These are phyloP conservation scores for Trichoderma sp. DNA, from an alignment of 2,329 filamentous ascomycete species.

Conservation along the genomic window DNA sequence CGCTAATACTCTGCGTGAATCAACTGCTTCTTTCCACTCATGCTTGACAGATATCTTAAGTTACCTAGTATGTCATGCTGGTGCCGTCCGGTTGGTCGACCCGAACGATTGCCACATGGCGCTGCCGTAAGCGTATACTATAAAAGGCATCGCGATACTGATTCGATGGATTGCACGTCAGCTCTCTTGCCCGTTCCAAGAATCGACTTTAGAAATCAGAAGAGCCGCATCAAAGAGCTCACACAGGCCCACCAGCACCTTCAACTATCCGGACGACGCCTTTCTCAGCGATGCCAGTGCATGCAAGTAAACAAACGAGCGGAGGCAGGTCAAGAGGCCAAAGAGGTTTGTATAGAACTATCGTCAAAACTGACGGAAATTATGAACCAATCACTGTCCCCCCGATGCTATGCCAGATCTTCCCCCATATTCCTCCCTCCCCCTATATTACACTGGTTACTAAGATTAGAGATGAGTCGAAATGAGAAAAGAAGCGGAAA, in stretches of 20 bases:
- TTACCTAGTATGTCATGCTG: not conserved
- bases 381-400: slow-evolving; percentile 10
- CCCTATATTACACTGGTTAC: slow-evolving; percentile 20
- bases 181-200: not conserved
- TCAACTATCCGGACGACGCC: not conserved
- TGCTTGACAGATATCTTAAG: not conserved
- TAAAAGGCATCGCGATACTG: too few species aligned
- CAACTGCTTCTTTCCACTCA: not conserved
- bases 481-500: not conserved
- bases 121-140: slow-evolving; percentile 18
- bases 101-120: slow-evolving; percentile 12
- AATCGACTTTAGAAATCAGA: not conserved
- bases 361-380: slow-evolving; percentile 16
- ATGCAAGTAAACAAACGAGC: not conserved
- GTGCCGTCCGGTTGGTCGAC: not conserved
- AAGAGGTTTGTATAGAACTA: slow-evolving; percentile 7
- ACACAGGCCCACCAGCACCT: not conserved
- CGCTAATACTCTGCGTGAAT: not conserved
- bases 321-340: not conserved
- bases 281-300: not conserved
- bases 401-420: slow-evolving; percentile 14
- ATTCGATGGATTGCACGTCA: not conserved
- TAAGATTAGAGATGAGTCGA: not conserved
- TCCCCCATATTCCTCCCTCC: slow-evolving; percentile 3
- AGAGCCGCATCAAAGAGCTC: not conserved